Evolutionary conservation across 2,329 filamentous ascomycete genomes (phyloP).

Genomic region (Colletotrichum magnum): DNA sequence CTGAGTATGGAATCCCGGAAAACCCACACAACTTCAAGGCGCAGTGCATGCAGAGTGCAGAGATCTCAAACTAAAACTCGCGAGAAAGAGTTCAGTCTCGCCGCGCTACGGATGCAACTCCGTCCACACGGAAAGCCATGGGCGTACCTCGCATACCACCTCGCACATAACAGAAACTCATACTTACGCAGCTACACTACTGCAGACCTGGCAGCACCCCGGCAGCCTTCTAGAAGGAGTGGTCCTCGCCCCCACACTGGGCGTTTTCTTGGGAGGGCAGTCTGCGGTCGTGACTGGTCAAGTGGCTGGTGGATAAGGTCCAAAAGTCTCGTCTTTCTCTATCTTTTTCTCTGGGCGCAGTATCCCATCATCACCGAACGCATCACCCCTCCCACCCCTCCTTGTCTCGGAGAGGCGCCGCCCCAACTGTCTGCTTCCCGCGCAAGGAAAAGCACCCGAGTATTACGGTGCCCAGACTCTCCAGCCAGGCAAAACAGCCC

Average conservation of each 20-base stretch:
- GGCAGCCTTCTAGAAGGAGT: conserved; percentile 38
- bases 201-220: conserved; percentile 28
- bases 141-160: background rate
- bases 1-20: background rate
- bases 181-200: background rate
- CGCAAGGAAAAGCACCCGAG: background rate
- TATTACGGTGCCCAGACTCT: conserved; percentile 29
- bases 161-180: background rate
- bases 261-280: conserved; percentile 20
- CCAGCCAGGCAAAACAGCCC: conserved; percentile 3
- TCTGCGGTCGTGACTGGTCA: conserved; percentile 15
- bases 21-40: background rate
- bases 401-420: conserved; percentile 25
- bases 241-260: conserved; percentile 18
- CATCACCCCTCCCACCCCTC: conserved; percentile 20
- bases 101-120: conserved; percentile 13
- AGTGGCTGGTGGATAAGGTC: conserved; percentile 15
- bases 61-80: background rate
- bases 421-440: conserved; percentile 3
- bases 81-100: conserved; percentile 1
- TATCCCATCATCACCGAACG: conserved; percentile 27
- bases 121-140: background rate
- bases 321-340: conserved; percentile 25
- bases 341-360: conserved; percentile 21
- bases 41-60: conserved; percentile 21